Percentiles rank a stretch among this genome's conserved stretches.
Conservation (phyloP, 1,139 yeast species). For the Pneumocystis carinii region DNA sequence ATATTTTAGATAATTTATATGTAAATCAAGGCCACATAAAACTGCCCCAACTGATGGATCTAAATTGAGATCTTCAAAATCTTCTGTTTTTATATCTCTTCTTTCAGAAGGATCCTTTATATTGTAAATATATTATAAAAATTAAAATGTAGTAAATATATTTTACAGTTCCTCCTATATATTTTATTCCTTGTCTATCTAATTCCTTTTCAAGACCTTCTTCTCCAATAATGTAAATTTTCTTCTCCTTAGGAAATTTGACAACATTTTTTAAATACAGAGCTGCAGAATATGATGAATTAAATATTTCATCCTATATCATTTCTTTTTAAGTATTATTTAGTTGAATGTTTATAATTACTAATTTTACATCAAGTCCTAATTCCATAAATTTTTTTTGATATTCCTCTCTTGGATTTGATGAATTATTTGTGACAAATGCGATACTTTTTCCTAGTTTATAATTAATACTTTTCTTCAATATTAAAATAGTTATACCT, state of each 20-base stretch:
- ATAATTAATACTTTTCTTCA: not conserved
- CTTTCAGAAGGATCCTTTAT: slow-evolving; percentile 17
- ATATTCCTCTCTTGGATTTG: slow-evolving; percentile 71
- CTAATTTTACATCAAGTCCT: slow-evolving; percentile 35
- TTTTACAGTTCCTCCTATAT: slow-evolving; percentile 44
- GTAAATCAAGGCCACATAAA: slow-evolving; percentile 68
- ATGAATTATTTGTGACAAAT: slow-evolving; percentile 90
- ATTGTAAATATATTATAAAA: not conserved
- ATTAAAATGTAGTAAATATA: slow-evolving; percentile 18
- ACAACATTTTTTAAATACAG: slow-evolving; percentile 66
- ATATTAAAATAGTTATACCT: slow-evolving; percentile 6
- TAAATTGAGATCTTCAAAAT: slow-evolving; percentile 16
- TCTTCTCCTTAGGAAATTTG: slow-evolving; percentile 53
- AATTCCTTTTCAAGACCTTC: slow-evolving; percentile 66
- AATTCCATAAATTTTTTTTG: slow-evolving; percentile 57
- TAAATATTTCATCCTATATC: slow-evolving; percentile 56
- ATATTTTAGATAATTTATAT: slow-evolving; percentile 64
- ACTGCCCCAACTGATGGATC: slow-evolving; percentile 44
- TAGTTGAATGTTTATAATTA: not conserved
- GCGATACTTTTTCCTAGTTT: slow-evolving; percentile 48
- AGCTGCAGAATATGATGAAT: slow-evolving; percentile 85
- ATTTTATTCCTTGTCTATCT: slow-evolving; percentile 46
- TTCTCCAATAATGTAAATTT: slow-evolving; percentile 80
- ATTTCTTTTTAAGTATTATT: not conserved
- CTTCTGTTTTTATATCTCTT: slow-evolving; percentile 16